Evolutionary conservation across 2,329 filamentous ascomycete species (phyloP), one percentile per base, ranked within the genome.

Genomic region (Ceratocystis variospora): DNA sequence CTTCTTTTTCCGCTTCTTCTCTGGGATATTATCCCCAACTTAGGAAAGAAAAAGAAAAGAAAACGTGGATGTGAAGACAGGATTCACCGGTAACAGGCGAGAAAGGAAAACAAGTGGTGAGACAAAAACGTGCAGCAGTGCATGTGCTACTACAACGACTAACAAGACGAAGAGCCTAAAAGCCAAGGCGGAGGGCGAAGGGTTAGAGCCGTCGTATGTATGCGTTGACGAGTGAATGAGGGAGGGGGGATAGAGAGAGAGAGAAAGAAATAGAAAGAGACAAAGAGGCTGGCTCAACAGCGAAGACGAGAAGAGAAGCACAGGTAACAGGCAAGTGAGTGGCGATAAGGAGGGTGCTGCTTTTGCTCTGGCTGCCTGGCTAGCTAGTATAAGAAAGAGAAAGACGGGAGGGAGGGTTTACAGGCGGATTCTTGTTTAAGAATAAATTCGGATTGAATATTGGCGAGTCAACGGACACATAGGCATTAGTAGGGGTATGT

Each of bases 51-150:
- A 28, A 25, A 28, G 12, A 28, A 50, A 37, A 33, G n/a, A 64
- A 48, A 37, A 41, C 37, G 63, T 64, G 63, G 63, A 7, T 33
- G 28, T 15, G 53, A 46, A n/a, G 25, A 65, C 48, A 65, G 41
- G 53, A 57, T 57, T 65, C 37, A 48, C 63, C 63, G 63, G 63
- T n/a, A 65, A 65, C 63, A 65, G 63, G 63, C 63, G 63, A 65
- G 63, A 65, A 65, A 59, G 63, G 63, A 65, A 65, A 57, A 65
- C 63, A 65, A 57, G 15, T 57, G 50, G 63, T 65, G 53, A 65
- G 63, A 65, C 63, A 65, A 45, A 44, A 64, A 37, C 53, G 53
- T 57, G 53, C 53, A 50, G 46, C 46, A 33, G 53, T 15, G 22
- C 53, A 57, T 57, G 53, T 57, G 53, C 53, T 28, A 57, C 53